phyloP scores from a whole-genome alignment of 805 yeast genomes.

The Candida chauliodis region DNA sequence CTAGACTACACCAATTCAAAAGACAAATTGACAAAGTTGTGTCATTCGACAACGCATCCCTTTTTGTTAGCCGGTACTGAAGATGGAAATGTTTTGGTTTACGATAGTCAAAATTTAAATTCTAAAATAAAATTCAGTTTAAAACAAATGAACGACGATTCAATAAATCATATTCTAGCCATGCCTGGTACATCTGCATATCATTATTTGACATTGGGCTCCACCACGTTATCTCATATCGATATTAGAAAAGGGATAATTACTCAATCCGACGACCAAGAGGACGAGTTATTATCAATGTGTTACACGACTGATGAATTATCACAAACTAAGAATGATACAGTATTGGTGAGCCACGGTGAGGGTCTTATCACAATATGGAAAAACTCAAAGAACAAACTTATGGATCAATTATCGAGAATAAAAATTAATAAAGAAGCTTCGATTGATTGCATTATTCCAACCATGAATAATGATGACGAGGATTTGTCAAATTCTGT shows the following conservation, averaged over 20 bases:
- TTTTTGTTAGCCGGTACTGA: slow-evolving; percentile 65
- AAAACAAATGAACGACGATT: slow-evolving; percentile 64
- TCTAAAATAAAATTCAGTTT: slow-evolving; percentile 44
- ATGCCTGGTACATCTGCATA: slow-evolving; percentile 71
- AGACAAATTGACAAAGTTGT: slow-evolving; percentile 41
- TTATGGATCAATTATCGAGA: slow-evolving; percentile 75
- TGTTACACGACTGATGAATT: slow-evolving; percentile 51
- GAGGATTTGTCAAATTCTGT: slow-evolving; percentile 45
- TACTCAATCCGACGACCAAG: slow-evolving; percentile 80
- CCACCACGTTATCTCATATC: slow-evolving; percentile 73
- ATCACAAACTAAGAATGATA: slow-evolving; percentile 49
- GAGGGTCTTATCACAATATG: slow-evolving; percentile 87
- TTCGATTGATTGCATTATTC: slow-evolving; percentile 67
- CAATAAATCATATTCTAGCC: slow-evolving; percentile 70
- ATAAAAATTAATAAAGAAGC: slow-evolving; percentile 65
- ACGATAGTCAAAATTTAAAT: slow-evolving; percentile 55
- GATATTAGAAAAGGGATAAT: slow-evolving; percentile 73
- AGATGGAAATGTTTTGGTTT: slow-evolving; percentile 60
- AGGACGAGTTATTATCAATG: slow-evolving; percentile 82
- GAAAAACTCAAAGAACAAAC: slow-evolving; percentile 67
- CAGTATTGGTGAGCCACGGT: slow-evolving; percentile 80
- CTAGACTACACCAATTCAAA: slow-evolving; percentile 17
- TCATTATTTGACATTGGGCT: slow-evolving; percentile 76
- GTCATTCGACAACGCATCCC: slow-evolving; percentile 44
- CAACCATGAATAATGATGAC: slow-evolving; percentile 52